These are phyloP conservation scores for Coelastrella sp. DNA, from an alignment of 139 green algal genomes.

Conservation along the genomic window DNA sequence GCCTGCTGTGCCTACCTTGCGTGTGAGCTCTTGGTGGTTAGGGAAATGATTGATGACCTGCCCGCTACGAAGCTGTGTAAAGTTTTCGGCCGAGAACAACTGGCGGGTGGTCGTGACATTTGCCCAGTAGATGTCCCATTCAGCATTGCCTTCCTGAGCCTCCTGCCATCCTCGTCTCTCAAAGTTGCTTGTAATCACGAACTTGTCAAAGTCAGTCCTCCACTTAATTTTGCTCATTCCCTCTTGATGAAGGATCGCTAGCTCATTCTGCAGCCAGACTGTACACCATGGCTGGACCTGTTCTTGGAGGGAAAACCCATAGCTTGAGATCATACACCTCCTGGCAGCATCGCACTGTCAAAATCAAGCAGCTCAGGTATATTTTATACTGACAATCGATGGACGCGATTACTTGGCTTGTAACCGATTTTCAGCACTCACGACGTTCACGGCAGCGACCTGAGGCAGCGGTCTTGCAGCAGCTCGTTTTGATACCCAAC, in stretches of 20 bases:
- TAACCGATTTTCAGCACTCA: too few relatives aligned
- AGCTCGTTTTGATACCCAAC: too few relatives aligned
- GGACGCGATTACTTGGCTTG: too few relatives aligned
- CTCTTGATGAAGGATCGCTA: background rate
- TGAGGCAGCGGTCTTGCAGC: too few relatives aligned
- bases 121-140: conserved; percentile 85
- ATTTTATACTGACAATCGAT: too few relatives aligned
- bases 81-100: conserved; percentile 64
- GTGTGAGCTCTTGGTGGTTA: conserved; percentile 87
- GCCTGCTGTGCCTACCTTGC: conserved; percentile 64
- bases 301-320: background rate
- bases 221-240: conserved; percentile 47
- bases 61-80: conserved; percentile 57
- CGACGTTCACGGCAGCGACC: too few relatives aligned
- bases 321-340: background rate
- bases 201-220: conserved; percentile 76
- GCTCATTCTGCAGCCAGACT: background rate
- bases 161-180: conserved; percentile 67
- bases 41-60: conserved; percentile 90
- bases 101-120: conserved; percentile 65
- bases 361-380: too few relatives aligned
- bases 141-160: conserved; percentile 47
- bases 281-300: background rate
- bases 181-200: conserved; percentile 72
- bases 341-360: too few relatives aligned